phyloP scores from a whole-genome alignment of 1,284 basidiomycete genomes.

The Puccinia horiana region DNA sequence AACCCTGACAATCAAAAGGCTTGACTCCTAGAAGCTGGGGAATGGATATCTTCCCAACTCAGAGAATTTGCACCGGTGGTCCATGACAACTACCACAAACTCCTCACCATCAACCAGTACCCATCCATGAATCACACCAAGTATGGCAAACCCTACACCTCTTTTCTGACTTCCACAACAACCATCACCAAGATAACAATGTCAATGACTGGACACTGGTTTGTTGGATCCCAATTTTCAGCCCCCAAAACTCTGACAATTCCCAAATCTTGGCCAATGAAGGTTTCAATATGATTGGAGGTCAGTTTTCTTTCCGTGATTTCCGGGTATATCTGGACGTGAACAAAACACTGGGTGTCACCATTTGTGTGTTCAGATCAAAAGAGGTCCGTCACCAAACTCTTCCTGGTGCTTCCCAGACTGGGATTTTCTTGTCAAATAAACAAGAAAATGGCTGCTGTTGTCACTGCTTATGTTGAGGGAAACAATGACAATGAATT shows the following conservation, averaged over 20 bases:
- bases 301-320: too few species aligned
- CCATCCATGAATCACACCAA: not conserved
- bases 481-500: not conserved
- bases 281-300: too few species aligned
- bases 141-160: not conserved
- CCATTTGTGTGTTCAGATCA: conserved; percentile 8
- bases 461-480: not conserved
- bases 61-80: conserved; percentile 7
- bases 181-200: not conserved
- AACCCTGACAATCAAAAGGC: not conserved
- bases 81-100: not conserved
- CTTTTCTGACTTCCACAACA: not conserved
- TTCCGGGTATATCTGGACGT: too few species aligned
- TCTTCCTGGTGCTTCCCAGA: not conserved
- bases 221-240: not conserved
- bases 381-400: not conserved
- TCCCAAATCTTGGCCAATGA: not conserved
- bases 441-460: not conserved
- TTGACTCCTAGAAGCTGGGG: not conserved
- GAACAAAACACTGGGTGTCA: conserved; percentile 13
- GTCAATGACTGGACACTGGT: not conserved
- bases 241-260: not conserved
- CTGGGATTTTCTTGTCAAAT: conserved; percentile 4
- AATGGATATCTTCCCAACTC: not conserved
- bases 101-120: conserved; percentile 9